Evolutionary conservation across 768 basidiomycete genomes (phyloP).

Genomic region (Leccinellum rugosiceps): DNA sequence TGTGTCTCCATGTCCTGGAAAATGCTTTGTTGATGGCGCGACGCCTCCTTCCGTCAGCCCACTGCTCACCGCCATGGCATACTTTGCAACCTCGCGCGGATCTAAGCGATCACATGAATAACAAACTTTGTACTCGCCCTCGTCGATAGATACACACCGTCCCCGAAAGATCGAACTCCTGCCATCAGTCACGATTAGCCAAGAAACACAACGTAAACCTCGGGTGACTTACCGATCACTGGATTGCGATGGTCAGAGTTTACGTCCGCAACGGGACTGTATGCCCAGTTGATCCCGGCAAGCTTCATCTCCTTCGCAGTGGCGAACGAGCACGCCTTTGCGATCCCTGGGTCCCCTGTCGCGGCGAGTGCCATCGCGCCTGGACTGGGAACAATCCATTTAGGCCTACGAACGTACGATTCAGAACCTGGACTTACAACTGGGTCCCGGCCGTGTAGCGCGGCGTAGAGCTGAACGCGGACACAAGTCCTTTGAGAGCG

Average conservation of each 20-base stretch:
- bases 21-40: constrained; percentile 66
- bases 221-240: constrained; percentile 53
- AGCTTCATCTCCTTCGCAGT: constrained; percentile 55
- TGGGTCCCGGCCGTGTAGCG: constrained; percentile 52
- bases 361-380: constrained; percentile 73
- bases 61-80: constrained; percentile 43
- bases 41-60: constrained; percentile 50
- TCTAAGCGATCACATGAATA: constrained; percentile 34
- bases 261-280: constrained; percentile 68
- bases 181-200: neutral
- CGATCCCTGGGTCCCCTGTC: constrained; percentile 41
- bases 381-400: constrained; percentile 41
- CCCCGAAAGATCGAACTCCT: constrained; percentile 72
- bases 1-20: constrained; percentile 75
- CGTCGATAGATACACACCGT: constrained; percentile 38
- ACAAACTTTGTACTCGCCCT: neutral
- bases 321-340: constrained; percentile 46
- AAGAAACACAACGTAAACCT: neutral
- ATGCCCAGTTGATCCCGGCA: constrained; percentile 70
- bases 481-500: constrained; percentile 52
- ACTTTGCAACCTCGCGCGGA: constrained; percentile 48
- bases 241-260: constrained; percentile 70
- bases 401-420: neutral
- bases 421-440: constrained; percentile 46
- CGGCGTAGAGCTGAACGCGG: constrained; percentile 53